Base-by-base conservation (phyloP, 345 rosid species). In the Populus deltoides region DNA sequence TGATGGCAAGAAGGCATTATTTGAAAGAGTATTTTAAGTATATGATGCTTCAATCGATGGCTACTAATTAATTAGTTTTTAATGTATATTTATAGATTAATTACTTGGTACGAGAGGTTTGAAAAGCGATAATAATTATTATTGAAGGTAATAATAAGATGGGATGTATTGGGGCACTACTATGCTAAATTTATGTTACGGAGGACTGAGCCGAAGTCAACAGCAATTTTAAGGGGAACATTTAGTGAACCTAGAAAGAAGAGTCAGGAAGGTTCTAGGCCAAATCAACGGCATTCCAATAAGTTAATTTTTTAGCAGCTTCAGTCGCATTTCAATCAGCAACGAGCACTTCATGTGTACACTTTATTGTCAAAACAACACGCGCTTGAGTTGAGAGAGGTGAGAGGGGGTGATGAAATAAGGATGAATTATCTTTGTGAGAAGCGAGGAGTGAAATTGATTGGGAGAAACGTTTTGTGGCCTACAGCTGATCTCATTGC, bases 361-460 rank as follows among this genome's bases (percentile, higher is more conserved):
- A 89, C 93, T 12, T 77, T 96, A 83, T 85, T 93, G 81, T 91
- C 94, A 57, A 93, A 89, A 83, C 92, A 93, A 70, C 98, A 96
- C 78, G 97, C 87, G 36, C 89, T 92, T 87, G 94, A 93, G 75
- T 87, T 96, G 81, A 89, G 99, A 82, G 98, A 96, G 86, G 91
- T 96, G 69, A 92, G 97, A 86, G 97, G 99, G 49, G 99, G 97
- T 77, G 99, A 96, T 86, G 94, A 91, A 72, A 88, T 87, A 90
- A 89, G 99, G 85, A 82, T 93, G 79, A 41, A 90, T 81, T 88
- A 89, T 75, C 94, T 96, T 36, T 86, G 89, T 31, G 99, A 93
- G 77, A 93, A 90, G 72, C 87, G 91, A 68, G 97, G 97, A 72
- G 91, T 96, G 81, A 96, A 96, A 83, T 82, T 96, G 79, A 81